Evolutionary conservation across 75 land plant genomes (phyloP).

Genomic region (Selaginella tamariscina): DNA sequence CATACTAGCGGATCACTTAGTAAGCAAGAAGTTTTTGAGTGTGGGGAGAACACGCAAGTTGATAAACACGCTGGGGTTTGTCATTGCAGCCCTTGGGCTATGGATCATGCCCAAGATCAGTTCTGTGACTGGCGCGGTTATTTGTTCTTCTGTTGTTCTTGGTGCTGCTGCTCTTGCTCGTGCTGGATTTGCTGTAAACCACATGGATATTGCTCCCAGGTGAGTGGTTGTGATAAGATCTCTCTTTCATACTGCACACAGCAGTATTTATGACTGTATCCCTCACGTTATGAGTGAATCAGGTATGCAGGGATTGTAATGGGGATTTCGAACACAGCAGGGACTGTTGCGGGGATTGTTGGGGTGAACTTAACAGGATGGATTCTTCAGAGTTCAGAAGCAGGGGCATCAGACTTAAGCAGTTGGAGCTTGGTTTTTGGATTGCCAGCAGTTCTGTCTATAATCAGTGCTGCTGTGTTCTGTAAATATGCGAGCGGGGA

Average conservation of each 20-base stretch:
- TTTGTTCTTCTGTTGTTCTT: conserved; percentile 65
- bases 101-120: conserved; percentile 48
- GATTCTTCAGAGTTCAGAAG: conserved; percentile 53
- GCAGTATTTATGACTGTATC: too few species aligned
- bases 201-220: conserved; percentile 77
- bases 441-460: conserved; percentile 54
- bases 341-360: conserved; percentile 69
- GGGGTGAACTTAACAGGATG: conserved; percentile 67
- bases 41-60: conserved; percentile 59
- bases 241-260: too few species aligned
- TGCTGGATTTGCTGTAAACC: conserved; percentile 89
- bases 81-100: conserved; percentile 46
- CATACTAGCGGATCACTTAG: conserved; percentile 54
- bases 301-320: conserved; percentile 83
- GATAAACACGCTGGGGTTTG: conserved; percentile 57
- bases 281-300: too few species aligned
- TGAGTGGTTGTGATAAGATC: too few species aligned
- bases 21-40: conserved; percentile 41
- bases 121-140: conserved; percentile 44
- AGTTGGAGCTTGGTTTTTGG: conserved; percentile 61
- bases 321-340: conserved; percentile 91
- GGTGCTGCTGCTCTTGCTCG: conserved; percentile 66
- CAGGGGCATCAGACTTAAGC: conserved; percentile 43
- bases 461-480: conserved; percentile 48
- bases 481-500: conserved; percentile 61